These are phyloP conservation scores for Diutina mesorugosa DNA, from an alignment of 1,139 yeast species.

Conservation along the genomic window DNA sequence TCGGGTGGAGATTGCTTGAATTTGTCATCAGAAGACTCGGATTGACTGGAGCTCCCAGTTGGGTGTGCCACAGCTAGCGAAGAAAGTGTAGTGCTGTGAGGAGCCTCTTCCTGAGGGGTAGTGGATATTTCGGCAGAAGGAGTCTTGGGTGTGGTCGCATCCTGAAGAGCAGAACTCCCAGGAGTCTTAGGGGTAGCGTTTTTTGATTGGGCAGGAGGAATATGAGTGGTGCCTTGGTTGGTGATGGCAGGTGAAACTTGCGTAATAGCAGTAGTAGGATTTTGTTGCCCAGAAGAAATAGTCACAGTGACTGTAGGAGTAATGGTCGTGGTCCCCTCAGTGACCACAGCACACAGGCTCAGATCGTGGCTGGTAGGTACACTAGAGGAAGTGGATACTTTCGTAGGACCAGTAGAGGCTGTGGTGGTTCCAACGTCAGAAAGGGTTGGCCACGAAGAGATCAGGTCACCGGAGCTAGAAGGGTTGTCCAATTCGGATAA, in stretches of 20 bases:
- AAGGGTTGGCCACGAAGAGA: not conserved
- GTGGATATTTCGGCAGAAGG: not conserved
- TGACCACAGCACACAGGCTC: not conserved
- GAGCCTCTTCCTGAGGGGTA: not conserved
- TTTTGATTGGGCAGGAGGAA: too few species aligned
- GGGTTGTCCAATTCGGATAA: not conserved
- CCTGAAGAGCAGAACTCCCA: not conserved
- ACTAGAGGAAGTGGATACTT: not conserved
- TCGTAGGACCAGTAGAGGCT: not conserved
- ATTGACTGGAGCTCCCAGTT: too few species aligned
- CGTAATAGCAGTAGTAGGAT: not conserved
- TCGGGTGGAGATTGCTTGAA: not conserved
- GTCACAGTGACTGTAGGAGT: not conserved
- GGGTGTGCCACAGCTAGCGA: too few species aligned
- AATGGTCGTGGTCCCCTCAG: not conserved
- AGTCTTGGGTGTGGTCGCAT: not conserved
- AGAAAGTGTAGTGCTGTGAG: not conserved
- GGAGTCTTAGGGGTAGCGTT: not conserved
- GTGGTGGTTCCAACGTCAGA: not conserved
- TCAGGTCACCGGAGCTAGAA: not conserved
- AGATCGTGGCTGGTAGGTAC: not conserved
- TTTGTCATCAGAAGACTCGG: not conserved
- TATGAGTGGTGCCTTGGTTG: not conserved
- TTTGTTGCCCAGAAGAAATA: not conserved
- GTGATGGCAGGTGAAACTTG: not conserved